phyloP scores from a whole-genome alignment of 139 green algal genomes.

The Pseudopediastrum boryanum region DNA sequence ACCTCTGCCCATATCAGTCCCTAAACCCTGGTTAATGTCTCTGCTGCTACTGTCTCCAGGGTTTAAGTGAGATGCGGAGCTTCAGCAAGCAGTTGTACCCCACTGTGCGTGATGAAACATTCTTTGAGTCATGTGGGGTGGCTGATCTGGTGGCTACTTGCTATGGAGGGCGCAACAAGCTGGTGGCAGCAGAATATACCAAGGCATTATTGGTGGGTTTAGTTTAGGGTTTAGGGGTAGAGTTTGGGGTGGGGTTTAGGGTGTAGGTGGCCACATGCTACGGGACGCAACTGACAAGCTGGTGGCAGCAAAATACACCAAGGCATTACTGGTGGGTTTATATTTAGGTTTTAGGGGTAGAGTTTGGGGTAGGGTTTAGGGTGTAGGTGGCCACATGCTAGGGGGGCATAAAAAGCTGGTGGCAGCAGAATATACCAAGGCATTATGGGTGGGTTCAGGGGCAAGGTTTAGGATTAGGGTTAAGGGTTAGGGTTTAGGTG shows the following conservation, averaged over 20 bases:
- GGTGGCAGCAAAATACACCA: conserved; percentile 59
- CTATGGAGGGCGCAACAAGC: conserved; percentile 76
- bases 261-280: conserved; percentile 81
- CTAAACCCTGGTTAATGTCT: not conserved
- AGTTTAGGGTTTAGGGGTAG: no score
- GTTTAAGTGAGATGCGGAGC: conserved; percentile 68
- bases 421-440: conserved; percentile 48
- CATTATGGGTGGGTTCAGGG: not conserved
- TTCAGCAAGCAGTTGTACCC: conserved; percentile 65
- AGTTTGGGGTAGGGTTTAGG: no score
- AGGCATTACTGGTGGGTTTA: not conserved
- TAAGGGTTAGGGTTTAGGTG: conserved; percentile 77
- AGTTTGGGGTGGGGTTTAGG: no score
- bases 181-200: conserved; percentile 61
- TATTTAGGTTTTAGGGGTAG: no score
- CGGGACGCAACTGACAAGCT: conserved; percentile 73
- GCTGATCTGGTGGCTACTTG: conserved; percentile 81
- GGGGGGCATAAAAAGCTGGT: conserved; percentile 77
- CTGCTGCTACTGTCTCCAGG: conserved; percentile 12
- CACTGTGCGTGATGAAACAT: conserved; percentile 73
- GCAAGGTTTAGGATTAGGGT: no score
- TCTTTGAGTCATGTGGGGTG: conserved; percentile 74
- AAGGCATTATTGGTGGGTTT: not conserved
- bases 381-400: conserved; percentile 81
- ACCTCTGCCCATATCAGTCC: not conserved